Evolutionary conservation across 1,284 basidiomycete species (phyloP).

Genomic region (Phlebopus sp.): DNA sequence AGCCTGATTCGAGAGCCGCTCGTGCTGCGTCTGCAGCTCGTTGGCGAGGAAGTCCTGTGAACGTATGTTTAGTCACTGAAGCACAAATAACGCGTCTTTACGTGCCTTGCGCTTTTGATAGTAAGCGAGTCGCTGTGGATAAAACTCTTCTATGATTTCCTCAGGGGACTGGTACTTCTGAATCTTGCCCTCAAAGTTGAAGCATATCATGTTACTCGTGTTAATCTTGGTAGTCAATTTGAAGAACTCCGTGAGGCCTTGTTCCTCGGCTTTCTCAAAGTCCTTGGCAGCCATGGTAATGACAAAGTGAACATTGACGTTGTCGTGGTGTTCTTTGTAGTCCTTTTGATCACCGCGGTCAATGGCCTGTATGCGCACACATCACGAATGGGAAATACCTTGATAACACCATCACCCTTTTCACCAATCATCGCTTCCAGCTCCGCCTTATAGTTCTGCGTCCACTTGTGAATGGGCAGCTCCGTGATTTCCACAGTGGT

Average conservation of each 20-base stretch:
- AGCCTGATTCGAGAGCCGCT: constrained; percentile 91
- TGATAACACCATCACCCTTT: constrained; percentile 68
- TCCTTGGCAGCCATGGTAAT: constrained; percentile 81
- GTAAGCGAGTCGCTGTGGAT: constrained; percentile 82
- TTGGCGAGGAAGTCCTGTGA: constrained; percentile 80
- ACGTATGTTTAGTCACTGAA: constrained; percentile 1
- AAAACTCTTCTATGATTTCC: constrained; percentile 94
- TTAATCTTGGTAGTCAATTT: constrained; percentile 82
- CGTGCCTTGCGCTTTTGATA: constrained; percentile 93
- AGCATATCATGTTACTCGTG: constrained; percentile 98
- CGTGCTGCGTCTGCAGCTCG: constrained; percentile 81
- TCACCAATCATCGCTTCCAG: constrained; percentile 78
- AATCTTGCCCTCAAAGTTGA: constrained; percentile 96
- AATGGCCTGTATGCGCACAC: neutral
- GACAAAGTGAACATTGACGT: constrained; percentile 88
- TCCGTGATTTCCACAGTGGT: constrained; percentile 94
- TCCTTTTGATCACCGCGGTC: constrained; percentile 51
- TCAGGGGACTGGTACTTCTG: constrained; percentile 90
- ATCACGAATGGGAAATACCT: constrained; percentile 39
- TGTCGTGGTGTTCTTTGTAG: constrained; percentile 95
- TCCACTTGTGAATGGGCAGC: constrained; percentile 95
- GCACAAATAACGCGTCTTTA: neutral
- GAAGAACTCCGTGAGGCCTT: constrained; percentile 91
- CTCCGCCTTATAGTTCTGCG: constrained; percentile 87
- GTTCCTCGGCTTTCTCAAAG: constrained; percentile 83